Evolutionary conservation across 495 filamentous ascomycete genomes (phyloP), one percentile per base, ranked within the genome.

Genomic region (Xylaria grammica): DNA sequence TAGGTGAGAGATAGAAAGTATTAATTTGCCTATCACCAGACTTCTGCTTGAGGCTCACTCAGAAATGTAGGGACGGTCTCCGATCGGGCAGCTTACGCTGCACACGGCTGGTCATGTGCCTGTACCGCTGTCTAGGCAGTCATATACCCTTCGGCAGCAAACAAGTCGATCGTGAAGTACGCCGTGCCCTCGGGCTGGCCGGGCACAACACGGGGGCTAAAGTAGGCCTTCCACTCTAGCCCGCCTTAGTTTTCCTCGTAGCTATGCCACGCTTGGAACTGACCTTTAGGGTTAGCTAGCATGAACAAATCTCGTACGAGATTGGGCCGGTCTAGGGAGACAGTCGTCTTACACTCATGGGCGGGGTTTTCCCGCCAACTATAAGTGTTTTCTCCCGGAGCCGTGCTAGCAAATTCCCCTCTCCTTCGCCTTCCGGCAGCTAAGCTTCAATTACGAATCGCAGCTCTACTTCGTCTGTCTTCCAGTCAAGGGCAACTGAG

Each of bases 211-310:
- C 30, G 11, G 1, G 66, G 66, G 45, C 65, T 60, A 38, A 68
- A 61, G 56, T 68, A 68, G 62, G 65, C 46, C 56, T 68, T 68
- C 62, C 66, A 68, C 40, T 65, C 62, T 34, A 56, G 66, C 13
- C 66, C 62, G 9, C 57, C 40, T 29, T 62, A 62, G 27, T 50
- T 17, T 10, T 55, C 52, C 7, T 56, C 66, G 27, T 54, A 62
- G 56, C 36, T 65, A 50, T 68, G 62, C 66, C 66, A 68, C 13
- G 56, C 56, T 27, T 62, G 49, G 24, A 68, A 34, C 24, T 49
- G 42, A 11, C 46, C 59, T 32, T 61, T 6, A 38, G 34, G 27
- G 5, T 61, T 30, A n/a, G 20, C 34, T 22, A 54, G 27, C 26
- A 65, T 50, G 49, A 68, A 68, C 3, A 68, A n/a, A 30, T 68